A percentile compares a stretch with the other conserved stretches of the same genome.
Conservation (phyloP, 2,329 filamentous ascomycete species). For the Nemania diffusa region DNA sequence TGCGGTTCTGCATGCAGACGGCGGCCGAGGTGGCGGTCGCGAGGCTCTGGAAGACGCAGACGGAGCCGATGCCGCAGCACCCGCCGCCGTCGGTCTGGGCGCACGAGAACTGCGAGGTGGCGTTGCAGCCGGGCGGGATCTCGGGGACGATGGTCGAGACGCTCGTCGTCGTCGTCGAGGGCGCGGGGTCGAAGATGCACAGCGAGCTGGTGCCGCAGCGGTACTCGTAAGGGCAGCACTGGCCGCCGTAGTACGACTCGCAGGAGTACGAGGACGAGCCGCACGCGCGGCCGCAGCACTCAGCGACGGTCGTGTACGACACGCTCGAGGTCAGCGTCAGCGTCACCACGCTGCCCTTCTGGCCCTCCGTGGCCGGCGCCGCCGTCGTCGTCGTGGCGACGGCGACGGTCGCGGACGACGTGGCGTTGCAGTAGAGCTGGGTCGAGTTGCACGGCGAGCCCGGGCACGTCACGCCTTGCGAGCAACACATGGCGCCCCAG, state of each 20-base stretch:
- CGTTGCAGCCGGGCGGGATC: constrained; percentile 57
- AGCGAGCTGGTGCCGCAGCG: constrained; percentile 53
- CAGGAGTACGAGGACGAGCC: constrained; percentile 55
- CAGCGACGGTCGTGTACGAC: constrained; percentile 12
- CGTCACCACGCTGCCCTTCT: not conserved
- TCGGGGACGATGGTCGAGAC: constrained; percentile 48
- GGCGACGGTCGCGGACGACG: constrained; percentile 28
- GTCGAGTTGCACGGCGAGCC: constrained; percentile 34
- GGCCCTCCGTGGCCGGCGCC: not conserved
- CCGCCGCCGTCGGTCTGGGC: constrained; percentile 53
- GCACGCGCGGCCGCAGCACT: constrained; percentile 45
- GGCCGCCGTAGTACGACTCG: constrained; percentile 55
- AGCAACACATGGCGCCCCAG: constrained; percentile 41
- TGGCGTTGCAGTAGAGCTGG: constrained; percentile 38
- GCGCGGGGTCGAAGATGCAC: constrained; percentile 49
- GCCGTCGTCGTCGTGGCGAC: constrained; percentile 10
- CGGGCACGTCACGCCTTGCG: constrained; percentile 35
- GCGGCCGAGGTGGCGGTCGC: constrained; percentile 53
- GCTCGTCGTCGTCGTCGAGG: constrained; percentile 34
- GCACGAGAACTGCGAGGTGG: constrained; percentile 58
- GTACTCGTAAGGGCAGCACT: constrained; percentile 61
- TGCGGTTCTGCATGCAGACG: constrained; percentile 48
- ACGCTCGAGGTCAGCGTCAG: constrained; percentile 22
- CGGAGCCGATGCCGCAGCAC: constrained; percentile 60
- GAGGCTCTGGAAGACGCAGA: constrained; percentile 47